Conservation (phyloP, 805 yeast species). For the Clavispora carvajalis region DNA sequence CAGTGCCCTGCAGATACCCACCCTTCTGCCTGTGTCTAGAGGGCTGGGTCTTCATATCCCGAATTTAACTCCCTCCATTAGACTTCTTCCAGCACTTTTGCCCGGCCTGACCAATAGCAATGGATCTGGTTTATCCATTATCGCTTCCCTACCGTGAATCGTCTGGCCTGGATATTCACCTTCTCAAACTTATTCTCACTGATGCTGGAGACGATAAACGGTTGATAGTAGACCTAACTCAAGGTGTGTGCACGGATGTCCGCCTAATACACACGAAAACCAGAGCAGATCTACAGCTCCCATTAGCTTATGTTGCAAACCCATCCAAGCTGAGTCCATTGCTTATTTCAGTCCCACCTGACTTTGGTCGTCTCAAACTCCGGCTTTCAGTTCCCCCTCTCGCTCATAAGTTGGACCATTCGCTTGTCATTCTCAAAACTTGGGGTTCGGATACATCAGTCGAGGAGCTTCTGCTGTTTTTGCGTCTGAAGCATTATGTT, state of each 20-base stretch:
- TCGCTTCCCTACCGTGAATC: constrained; percentile 25
- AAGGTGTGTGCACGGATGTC: constrained; percentile 18
- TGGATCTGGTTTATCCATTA: constrained; percentile 14
- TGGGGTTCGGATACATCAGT: constrained; percentile 12
- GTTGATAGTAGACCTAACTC: constrained; percentile 16
- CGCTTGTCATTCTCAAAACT: constrained; percentile 31
- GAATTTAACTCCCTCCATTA: background rate
- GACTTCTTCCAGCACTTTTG: background rate
- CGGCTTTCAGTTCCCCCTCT: constrained; percentile 20
- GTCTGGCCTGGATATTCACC: constrained; percentile 9
- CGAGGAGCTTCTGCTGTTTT: constrained; percentile 7
- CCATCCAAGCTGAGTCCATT: constrained; percentile 21
- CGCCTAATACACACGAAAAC: constrained; percentile 13
- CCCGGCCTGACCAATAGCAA: background rate
- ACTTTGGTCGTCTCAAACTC: constrained; percentile 18
- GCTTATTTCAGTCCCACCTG: constrained; percentile 23
- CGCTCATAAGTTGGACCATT: constrained; percentile 7
- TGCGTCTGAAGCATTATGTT: constrained; percentile 7
- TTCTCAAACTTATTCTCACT: constrained; percentile 22
- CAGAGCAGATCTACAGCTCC: constrained; percentile 10
- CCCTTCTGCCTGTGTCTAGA: background rate
- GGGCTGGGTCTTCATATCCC: background rate
- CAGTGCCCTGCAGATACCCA: background rate
- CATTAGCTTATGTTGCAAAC: constrained; percentile 24
- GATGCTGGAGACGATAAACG: constrained; percentile 23